Conservation (phyloP, 148 eudicot genomes). For the Camellia japonica region DNA sequence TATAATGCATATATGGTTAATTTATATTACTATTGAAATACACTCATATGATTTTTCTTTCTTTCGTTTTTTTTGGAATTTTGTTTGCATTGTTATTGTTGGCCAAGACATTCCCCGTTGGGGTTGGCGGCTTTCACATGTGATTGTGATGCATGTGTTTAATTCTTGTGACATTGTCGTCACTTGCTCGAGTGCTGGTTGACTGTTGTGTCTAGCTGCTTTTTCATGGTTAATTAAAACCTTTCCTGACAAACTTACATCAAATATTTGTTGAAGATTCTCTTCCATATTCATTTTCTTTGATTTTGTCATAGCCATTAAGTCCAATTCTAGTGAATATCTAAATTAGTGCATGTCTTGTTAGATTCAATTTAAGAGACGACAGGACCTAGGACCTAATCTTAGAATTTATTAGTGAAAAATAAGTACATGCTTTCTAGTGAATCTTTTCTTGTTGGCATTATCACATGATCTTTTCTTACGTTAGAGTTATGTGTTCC, state of each 20-base stretch:
- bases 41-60: no score
- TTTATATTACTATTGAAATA: no score
- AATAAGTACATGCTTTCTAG: neutral
- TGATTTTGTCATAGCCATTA: neutral
- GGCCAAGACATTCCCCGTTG: no score
- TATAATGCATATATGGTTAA: no score
- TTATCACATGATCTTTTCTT: neutral
- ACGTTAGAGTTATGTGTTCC: neutral
- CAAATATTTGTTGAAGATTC: neutral
- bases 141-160: no score
- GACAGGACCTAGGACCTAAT: neutral
- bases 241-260: neutral
- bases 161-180: no score
- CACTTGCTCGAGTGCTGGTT: neutral
- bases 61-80: no score
- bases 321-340: neutral
- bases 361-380: neutral
- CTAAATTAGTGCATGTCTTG: neutral
- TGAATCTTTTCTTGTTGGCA: neutral
- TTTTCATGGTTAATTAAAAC: neutral
- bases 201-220: neutral
- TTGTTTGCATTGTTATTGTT: neutral
- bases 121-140: no score
- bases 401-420: neutral
- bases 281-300: neutral